Base-by-base conservation (phyloP, 139 green algal genomes). In the Monoraphidium neglectum region DNA sequence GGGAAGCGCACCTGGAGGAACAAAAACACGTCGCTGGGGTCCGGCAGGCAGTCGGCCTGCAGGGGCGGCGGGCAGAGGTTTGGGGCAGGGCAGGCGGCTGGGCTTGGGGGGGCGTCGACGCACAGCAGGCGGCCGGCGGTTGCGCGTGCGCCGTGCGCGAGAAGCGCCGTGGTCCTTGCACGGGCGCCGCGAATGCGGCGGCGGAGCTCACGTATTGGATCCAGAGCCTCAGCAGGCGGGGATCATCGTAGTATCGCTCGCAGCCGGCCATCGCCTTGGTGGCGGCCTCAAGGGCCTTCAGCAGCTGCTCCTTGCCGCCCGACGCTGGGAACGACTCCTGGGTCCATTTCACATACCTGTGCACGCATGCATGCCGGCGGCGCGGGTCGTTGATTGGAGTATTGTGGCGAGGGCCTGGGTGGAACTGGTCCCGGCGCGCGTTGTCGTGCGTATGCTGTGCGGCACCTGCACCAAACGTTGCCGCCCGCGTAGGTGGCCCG, bases 311-410 rank as follows among this genome's bases (percentile, higher is more conserved):
- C 70, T 96, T 92, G 70, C 84, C 82, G 33, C 89, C 92, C n/a
- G 84, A 88, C 1, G 82, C 54, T 2, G 82, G 57, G 71, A 88
- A 92, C 15, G 81, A 86, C 53, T 94, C 86, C 65, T 97, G 92
- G 3, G 86, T 93, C 93, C 94, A 98, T 51, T 97, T 96, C 77
- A 98, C 91, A 79, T 93, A 93, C 68, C 91, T 96, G 90, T n/a
- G n/a, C n/a, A n/a, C n/a, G n/a, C n/a, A n/a, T n/a, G n/a, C n/a
- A n/a, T n/a, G n/a, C n/a, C n/a, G n/a, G n/a, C n/a, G n/a, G 49
- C 40, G 15, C 16, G 43, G n/a, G 24, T 51, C 15, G 1, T 23
- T 5, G 54, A 1, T 66, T 13, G 53, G 21, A 13, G 4, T 21
- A 32, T 23, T 49, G 32, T 46, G 4, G 36, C 16, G 28, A 2